Percentiles rank a stretch among this genome's conserved stretches.
These are phyloP conservation scores for Oryza brachyantha DNA, from an alignment of 176 grass and related monocot species.

Conservation along the genomic window DNA sequence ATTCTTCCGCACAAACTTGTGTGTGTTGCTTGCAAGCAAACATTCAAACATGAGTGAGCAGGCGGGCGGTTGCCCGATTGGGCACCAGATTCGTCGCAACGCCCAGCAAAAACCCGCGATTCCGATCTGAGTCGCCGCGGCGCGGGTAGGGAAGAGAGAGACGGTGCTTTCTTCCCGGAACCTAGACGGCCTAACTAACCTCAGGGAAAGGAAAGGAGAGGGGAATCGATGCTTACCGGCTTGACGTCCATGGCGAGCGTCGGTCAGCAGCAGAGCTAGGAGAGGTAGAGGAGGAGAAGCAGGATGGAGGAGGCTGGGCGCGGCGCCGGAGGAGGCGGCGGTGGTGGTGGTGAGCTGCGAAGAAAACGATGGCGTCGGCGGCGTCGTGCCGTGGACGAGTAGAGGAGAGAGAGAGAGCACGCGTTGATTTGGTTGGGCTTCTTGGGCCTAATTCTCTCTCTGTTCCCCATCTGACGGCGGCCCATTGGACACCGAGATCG, in stretches of 20 bases:
- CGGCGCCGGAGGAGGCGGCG: neutral
- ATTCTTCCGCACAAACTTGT: neutral
- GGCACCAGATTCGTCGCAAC: neutral
- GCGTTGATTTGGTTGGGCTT: no score
- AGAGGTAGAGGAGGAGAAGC: neutral
- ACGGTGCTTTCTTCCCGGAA: neutral
- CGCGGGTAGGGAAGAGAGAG: no score
- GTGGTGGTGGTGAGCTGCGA: neutral
- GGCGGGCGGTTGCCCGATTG: neutral
- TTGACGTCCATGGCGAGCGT: neutral
- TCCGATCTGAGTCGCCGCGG: neutral
- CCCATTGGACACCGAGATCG: no score
- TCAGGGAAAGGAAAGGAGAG: neutral
- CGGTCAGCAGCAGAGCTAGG: neutral
- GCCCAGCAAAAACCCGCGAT: neutral
- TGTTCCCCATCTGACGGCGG: no score
- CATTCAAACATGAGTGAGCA: no score
- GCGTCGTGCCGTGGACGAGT: no score
- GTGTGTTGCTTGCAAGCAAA: no score
- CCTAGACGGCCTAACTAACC: neutral
- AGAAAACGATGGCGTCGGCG: neutral
- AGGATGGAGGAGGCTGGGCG: no score
- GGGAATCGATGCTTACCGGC: neutral
- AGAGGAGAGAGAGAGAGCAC: no score
- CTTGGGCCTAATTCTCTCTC: no score